A percentile compares a stretch with the other conserved stretches of the same genome.
Conservation (phyloP, 495 filamentous ascomycete species). For the Aspergillus bertholletiae region DNA sequence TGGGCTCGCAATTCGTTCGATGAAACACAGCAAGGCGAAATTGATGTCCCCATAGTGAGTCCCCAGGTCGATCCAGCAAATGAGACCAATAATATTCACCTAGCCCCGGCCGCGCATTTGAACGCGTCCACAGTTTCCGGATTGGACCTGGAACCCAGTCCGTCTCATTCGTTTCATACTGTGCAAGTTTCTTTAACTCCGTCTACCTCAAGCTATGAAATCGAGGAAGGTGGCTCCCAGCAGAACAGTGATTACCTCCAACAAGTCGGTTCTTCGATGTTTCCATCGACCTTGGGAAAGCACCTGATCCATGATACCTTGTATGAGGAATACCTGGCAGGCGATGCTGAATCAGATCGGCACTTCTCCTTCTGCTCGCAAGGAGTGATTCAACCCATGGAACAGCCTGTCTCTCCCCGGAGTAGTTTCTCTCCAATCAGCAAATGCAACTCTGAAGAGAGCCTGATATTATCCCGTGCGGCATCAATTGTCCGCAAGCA, state of each 20-base stretch:
- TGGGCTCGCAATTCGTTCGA: constrained; percentile 60
- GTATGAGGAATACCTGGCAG: constrained; percentile 46
- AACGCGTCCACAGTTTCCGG: constrained; percentile 30
- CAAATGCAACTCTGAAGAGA: constrained; percentile 58
- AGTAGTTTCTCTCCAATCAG: constrained; percentile 56
- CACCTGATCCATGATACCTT: constrained; percentile 39
- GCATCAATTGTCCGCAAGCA: constrained; percentile 49
- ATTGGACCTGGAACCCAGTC: constrained; percentile 38
- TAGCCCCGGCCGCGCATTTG: constrained; percentile 19
- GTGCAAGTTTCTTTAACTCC: constrained; percentile 35
- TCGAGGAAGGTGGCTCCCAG: constrained; percentile 18
- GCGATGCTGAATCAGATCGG: constrained; percentile 44
- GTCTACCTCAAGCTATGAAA: constrained; percentile 28
- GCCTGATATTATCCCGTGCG: constrained; percentile 47
- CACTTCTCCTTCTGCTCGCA: constrained; percentile 41
- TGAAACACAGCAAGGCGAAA: constrained; percentile 20
- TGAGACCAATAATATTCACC: constrained; percentile 3
- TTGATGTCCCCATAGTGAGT: constrained; percentile 14
- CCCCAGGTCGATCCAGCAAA: background rate
- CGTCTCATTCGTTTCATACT: constrained; percentile 33
- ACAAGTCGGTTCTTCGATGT: constrained; percentile 29
- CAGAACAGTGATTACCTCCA: constrained; percentile 35
- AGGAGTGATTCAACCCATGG: constrained; percentile 33
- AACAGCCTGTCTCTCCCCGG: constrained; percentile 40
- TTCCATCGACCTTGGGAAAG: constrained; percentile 28